Percentiles rank a stretch among this genome's conserved stretches.
Evolutionary conservation across 139 green algal genomes (phyloP).

Genomic region (Zygnema cylindricum): DNA sequence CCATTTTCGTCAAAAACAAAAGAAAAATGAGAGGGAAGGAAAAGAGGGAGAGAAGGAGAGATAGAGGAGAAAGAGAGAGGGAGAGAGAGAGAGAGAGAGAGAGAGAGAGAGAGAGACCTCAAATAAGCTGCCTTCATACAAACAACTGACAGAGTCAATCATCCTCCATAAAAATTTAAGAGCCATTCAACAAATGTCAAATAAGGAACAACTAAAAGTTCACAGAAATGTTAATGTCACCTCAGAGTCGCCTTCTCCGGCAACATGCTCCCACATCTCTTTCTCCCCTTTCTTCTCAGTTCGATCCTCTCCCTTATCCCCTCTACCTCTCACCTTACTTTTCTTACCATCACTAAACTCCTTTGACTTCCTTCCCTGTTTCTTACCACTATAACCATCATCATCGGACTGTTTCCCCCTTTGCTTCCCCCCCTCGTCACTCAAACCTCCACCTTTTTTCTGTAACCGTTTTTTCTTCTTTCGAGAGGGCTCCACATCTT

Average conservation of each 20-base stretch:
- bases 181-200: constrained; percentile 8
- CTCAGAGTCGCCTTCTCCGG: constrained; percentile 12
- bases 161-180: neutral
- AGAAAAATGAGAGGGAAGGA: too few species aligned
- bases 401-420: neutral
- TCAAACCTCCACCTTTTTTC: neutral
- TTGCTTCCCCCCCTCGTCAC: neutral
- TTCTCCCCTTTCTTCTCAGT: too few species aligned
- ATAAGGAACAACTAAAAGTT: neutral
- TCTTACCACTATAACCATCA: neutral
- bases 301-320: neutral
- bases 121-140: neutral
- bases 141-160: neutral
- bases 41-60: too few species aligned
- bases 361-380: neutral
- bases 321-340: neutral
- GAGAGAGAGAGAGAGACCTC: neutral
- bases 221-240: neutral
- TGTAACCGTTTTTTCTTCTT: neutral
- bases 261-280: constrained; percentile 30
- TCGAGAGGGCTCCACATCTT: neutral
- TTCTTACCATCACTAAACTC: neutral
- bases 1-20: too few species aligned
- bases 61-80: neutral
- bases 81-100: neutral